A percentile compares a stretch with the other conserved stretches of the same genome.
Evolutionary conservation across 495 filamentous ascomycete species (phyloP).

Genomic region (Penicillium malachiteum): DNA sequence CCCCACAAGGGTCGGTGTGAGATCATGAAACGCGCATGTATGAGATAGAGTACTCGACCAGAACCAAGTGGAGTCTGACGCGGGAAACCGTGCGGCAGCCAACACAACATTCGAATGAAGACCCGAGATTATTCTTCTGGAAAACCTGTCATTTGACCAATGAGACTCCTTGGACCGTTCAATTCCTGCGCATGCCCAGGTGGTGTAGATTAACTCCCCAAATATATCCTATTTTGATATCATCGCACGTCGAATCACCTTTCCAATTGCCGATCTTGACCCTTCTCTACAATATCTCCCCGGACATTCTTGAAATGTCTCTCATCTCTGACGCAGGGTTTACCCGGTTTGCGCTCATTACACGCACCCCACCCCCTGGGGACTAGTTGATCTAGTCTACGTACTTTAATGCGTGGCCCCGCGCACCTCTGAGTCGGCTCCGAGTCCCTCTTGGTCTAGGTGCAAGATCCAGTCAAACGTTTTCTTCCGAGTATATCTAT

Average conservation of each 20-base stretch:
- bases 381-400: conserved; percentile 1
- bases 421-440: neutral
- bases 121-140: neutral
- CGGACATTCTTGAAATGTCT: neutral
- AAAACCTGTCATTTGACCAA: neutral
- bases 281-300: conserved; percentile 1
- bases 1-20: conserved; percentile 4
- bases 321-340: conserved; percentile 1
- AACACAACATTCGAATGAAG: neutral
- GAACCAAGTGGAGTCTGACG: neutral
- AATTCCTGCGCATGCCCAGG: neutral
- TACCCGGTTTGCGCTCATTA: neutral
- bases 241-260: neutral
- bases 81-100: neutral
- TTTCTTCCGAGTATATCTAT: too few species aligned
- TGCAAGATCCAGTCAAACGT: neutral
- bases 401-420: conserved; percentile 17
- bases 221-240: neutral
- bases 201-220: neutral
- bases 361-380: conserved; percentile 1
- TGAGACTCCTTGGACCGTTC: neutral
- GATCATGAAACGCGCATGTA: conserved; percentile 14
- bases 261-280: neutral
- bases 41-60: conserved; percentile 9
- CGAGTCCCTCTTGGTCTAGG: too few species aligned